Evolutionary conservation across 2,329 filamentous ascomycete genomes (phyloP).

Genomic region (Graphilbum sp.): DNA sequence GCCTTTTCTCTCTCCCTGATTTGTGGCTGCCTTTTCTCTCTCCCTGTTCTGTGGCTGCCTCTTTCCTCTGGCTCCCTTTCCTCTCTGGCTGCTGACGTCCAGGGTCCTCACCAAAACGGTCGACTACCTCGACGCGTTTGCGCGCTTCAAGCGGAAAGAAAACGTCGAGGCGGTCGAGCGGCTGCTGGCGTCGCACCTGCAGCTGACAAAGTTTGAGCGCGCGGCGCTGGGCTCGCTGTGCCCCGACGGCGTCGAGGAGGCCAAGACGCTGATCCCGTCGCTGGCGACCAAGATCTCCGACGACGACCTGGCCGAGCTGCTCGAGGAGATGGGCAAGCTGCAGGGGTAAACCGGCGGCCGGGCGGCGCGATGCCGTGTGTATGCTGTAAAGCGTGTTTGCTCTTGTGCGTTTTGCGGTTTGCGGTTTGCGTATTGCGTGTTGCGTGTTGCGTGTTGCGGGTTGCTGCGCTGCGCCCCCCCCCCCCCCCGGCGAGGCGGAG

Average conservation of each 20-base stretch:
- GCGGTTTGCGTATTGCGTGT: too few species aligned
- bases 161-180: conserved; percentile 90
- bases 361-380: background rate
- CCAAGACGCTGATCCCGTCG: conserved; percentile 86
- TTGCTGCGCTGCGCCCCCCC: too few species aligned
- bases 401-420: too few species aligned
- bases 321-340: conserved; percentile 83
- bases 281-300: conserved; percentile 81
- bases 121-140: conserved; percentile 87
- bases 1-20: background rate
- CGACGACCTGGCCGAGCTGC: conserved; percentile 69
- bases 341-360: conserved; percentile 18
- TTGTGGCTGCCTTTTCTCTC: background rate
- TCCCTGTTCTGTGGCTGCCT: background rate
- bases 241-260: conserved; percentile 85
- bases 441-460: too few species aligned
- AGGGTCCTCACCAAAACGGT: conserved; percentile 75
- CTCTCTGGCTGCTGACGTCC: background rate
- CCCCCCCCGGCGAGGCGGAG: too few species aligned
- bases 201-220: conserved; percentile 82
- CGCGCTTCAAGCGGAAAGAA: conserved; percentile 88
- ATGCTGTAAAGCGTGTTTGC: background rate
- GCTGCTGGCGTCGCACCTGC: conserved; percentile 60
- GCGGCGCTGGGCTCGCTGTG: conserved; percentile 84
- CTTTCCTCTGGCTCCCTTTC: background rate